phyloP scores from a whole-genome alignment of 306 rosid genomes.

The Quercus variabilis region DNA sequence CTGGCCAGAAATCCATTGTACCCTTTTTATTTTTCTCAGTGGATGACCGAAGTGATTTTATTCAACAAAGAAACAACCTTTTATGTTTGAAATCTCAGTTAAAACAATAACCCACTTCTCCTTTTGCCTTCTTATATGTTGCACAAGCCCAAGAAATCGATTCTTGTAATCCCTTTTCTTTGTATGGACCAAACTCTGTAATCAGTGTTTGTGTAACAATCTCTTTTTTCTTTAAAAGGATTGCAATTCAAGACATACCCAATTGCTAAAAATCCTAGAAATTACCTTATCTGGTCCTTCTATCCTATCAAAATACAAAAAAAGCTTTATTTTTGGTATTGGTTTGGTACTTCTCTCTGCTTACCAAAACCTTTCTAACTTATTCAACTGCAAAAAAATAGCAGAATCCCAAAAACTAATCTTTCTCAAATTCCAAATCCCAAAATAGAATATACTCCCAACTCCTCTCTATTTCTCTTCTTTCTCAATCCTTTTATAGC shows the following conservation, averaged over 20 bases:
- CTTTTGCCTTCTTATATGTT: constrained; percentile 4
- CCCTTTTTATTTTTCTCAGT: neutral
- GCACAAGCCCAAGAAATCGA: neutral
- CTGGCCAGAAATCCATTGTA: constrained; percentile 80
- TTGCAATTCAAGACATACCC: neutral
- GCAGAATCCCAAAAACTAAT: neutral
- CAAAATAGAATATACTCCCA: neutral
- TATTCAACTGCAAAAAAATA: neutral
- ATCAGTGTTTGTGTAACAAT: neutral
- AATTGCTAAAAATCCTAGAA: neutral
- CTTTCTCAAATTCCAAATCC: neutral
- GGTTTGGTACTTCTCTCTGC: neutral
- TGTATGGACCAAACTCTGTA: neutral
- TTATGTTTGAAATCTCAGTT: neutral
- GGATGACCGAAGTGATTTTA: neutral
- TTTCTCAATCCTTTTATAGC: neutral
- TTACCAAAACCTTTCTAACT: neutral
- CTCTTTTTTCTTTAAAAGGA: neutral
- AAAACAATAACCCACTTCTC: neutral
- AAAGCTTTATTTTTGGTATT: neutral
- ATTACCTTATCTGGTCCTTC: neutral
- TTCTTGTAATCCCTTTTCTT: neutral
- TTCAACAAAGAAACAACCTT: constrained; percentile 28
- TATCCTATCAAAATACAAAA: too few species aligned
- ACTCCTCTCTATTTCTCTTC: neutral